A percentile compares a stretch with the other conserved stretches of the same genome.
Conservation (phyloP, 179 eudicot species). For the Patellifolia procumbens region DNA sequence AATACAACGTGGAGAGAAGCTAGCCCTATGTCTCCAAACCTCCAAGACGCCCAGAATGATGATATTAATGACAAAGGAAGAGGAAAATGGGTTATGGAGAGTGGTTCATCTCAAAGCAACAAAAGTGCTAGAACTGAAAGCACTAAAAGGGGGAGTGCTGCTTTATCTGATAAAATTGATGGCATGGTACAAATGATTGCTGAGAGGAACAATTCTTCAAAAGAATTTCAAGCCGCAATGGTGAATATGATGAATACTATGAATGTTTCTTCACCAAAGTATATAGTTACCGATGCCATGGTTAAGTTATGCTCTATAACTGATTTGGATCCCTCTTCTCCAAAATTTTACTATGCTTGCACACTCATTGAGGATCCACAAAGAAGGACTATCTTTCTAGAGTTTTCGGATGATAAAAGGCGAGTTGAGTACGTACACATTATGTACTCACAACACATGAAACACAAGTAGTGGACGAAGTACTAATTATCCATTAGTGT, state of each 20-base stretch:
- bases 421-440: neutral
- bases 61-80: neutral
- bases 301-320: neutral
- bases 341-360: no score
- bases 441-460: neutral
- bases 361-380: constrained; percentile 6
- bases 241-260: no score
- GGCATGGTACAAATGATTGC: no score
- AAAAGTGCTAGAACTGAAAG: no score
- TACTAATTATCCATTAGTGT: neutral
- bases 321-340: neutral
- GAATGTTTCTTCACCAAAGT: no score
- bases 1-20: neutral
- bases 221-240: no score
- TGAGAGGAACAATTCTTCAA: neutral
- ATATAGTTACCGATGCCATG: neutral
- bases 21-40: neutral
- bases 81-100: neutral
- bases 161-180: no score
- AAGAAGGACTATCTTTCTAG: neutral
- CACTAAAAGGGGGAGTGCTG: no score
- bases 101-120: neutral
- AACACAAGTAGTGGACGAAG: neutral
- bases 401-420: neutral
- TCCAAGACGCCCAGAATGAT: no score